phyloP scores from a whole-genome alignment of 192 early-diverging fungal species.

The Paraglomus brasilianum region DNA sequence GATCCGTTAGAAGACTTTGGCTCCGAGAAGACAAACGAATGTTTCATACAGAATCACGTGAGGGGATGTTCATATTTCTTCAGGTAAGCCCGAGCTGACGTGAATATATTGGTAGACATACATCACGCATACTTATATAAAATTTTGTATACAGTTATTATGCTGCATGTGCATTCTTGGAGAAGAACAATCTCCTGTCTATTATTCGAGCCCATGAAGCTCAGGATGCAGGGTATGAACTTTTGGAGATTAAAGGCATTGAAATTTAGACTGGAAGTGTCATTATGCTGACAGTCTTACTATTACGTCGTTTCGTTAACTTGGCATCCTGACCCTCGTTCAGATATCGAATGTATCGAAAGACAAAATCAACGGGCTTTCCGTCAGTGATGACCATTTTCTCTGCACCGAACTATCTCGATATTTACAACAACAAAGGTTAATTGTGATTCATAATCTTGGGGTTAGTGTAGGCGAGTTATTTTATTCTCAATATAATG shows the following conservation, averaged over 20 bases:
- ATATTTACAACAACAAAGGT: constrained; percentile 97
- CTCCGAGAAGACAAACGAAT: constrained; percentile 86
- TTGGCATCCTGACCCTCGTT: background rate
- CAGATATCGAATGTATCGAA: constrained; percentile 92
- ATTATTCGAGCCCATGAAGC: constrained; percentile 98
- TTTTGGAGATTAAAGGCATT: background rate
- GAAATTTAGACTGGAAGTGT: background rate
- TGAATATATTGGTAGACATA: background rate
- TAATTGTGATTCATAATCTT: background rate
- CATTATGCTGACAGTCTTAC: too few species aligned
- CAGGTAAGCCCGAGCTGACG: constrained; percentile 47
- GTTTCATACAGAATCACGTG: constrained; percentile 90
- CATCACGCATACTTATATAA: background rate
- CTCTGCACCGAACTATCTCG: constrained; percentile 97
- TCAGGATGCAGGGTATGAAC: constrained; percentile 81
- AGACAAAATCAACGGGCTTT: constrained; percentile 89
- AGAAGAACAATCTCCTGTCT: constrained; percentile 90
- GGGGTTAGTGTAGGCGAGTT: constrained; percentile 7
- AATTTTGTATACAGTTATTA: constrained; percentile 60
- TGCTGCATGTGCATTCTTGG: constrained; percentile 90
- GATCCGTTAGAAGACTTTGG: constrained; percentile 97
- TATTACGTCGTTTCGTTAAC: background rate
- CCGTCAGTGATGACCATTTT: constrained; percentile 98
- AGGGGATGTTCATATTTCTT: constrained; percentile 96
- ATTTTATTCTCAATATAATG: background rate